These are phyloP conservation scores for Trifolium dubium DNA, from an alignment of 306 rosid genomes.

Conservation along the genomic window DNA sequence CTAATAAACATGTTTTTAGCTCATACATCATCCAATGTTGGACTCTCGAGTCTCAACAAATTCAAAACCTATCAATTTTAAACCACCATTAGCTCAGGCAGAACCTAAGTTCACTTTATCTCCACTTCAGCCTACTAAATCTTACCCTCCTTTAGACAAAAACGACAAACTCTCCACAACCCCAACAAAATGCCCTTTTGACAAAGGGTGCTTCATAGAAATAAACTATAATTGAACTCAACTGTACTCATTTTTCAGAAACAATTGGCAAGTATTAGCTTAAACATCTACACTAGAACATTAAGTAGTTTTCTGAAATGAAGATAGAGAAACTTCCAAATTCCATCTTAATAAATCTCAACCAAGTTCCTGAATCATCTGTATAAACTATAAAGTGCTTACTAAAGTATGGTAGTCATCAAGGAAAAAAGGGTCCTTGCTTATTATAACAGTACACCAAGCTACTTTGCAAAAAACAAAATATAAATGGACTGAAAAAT, in stretches of 20 bases:
- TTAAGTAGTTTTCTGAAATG: neutral
- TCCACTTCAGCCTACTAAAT: conserved; percentile 19
- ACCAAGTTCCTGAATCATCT: conserved; percentile 33
- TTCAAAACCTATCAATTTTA: conserved; percentile 27
- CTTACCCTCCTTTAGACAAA: neutral
- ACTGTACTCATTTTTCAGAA: conserved; percentile 8
- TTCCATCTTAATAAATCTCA: conserved; percentile 25
- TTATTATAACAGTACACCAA: conserved; percentile 9
- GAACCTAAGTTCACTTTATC: conserved; percentile 15
- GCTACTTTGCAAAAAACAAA: conserved; percentile 12
- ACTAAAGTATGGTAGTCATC: conserved; percentile 12
- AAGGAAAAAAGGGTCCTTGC: conserved; percentile 7
- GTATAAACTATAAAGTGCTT: neutral
- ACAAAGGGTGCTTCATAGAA: conserved; percentile 1
- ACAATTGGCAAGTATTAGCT: neutral
- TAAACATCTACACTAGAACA: conserved; percentile 17
- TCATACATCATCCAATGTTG: neutral
- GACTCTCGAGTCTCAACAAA: neutral
- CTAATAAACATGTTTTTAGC: neutral
- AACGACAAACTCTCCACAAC: too few relatives aligned
- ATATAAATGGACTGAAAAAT: conserved; percentile 12
- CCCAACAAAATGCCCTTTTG: neutral
- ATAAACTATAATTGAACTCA: conserved; percentile 27
- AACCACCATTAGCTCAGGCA: conserved; percentile 1
- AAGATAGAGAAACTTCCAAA: conserved; percentile 11